A percentile compares a stretch with the other conserved stretches of the same genome.
These are phyloP conservation scores for Allomyces macrogynus DNA, from an alignment of 192 early-diverging fungal species.

Conservation along the genomic window DNA sequence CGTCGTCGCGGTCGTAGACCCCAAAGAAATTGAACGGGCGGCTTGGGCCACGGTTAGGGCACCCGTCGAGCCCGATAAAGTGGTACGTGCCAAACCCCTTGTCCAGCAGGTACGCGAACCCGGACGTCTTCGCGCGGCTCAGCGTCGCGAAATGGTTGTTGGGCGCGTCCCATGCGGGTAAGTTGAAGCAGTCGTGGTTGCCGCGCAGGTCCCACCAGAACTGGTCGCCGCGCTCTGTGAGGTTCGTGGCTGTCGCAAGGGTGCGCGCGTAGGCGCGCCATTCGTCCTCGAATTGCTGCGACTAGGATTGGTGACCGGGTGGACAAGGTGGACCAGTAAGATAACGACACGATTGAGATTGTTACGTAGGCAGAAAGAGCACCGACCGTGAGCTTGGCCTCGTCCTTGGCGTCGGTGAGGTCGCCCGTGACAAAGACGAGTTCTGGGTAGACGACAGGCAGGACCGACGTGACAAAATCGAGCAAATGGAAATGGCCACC, in stretches of 20 bases:
- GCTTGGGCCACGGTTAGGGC: conserved; percentile 44
- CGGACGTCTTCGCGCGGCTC: conserved; percentile 18
- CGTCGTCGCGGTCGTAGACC: conserved; percentile 44
- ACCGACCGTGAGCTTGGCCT: conserved; percentile 18
- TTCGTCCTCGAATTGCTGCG: conserved; percentile 59
- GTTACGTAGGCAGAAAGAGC: not conserved
- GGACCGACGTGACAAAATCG: conserved; percentile 43
- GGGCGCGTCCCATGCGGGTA: conserved; percentile 31
- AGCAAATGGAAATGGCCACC: conserved; percentile 56
- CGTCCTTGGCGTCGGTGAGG: conserved; percentile 70
- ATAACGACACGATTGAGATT: not conserved
- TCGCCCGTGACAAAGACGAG: conserved; percentile 72
- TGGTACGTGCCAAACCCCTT: conserved; percentile 55
- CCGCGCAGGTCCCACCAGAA: conserved; percentile 79
- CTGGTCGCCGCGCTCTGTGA: conserved; percentile 22
- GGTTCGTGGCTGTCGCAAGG: conserved; percentile 28
- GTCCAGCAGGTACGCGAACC: conserved; percentile 32
- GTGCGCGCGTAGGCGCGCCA: conserved; percentile 51
- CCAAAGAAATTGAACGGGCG: conserved; percentile 85
- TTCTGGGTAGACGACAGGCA: conserved; percentile 56
- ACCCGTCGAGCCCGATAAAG: conserved; percentile 69
- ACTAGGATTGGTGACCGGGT: conserved; percentile 3
- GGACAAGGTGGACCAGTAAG: not conserved
- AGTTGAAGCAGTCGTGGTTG: conserved; percentile 85
- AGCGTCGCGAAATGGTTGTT: conserved; percentile 43